Conservation (phyloP, 2,329 filamentous ascomycete species). For the Aspergillus tanneri region DNA sequence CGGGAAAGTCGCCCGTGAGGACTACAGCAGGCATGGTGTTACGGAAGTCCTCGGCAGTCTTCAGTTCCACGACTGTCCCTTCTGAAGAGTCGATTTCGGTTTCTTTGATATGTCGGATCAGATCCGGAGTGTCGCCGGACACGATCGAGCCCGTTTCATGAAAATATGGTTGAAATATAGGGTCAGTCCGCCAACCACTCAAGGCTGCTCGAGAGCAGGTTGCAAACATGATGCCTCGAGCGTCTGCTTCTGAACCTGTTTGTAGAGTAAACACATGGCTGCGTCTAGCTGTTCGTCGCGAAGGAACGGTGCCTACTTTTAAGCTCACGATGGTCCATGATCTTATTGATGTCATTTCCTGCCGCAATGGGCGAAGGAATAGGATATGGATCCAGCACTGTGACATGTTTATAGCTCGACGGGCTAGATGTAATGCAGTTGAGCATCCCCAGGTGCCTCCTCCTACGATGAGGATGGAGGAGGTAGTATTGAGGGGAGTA, state of each 20-base stretch:
- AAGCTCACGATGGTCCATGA: constrained; percentile 43
- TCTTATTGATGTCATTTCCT: constrained; percentile 51
- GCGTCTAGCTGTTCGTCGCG: constrained; percentile 31
- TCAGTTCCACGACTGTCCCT: constrained; percentile 34
- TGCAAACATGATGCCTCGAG: neutral
- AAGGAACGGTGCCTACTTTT: constrained; percentile 23
- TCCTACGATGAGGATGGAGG: constrained; percentile 47
- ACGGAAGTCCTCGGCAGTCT: constrained; percentile 45
- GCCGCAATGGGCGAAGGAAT: constrained; percentile 50
- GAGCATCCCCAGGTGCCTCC: constrained; percentile 51
- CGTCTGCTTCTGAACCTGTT: constrained; percentile 19
- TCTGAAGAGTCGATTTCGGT: constrained; percentile 31
- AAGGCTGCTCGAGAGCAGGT: constrained; percentile 30
- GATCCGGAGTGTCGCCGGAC: constrained; percentile 43
- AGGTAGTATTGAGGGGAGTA: constrained; percentile 7
- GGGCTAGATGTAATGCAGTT: constrained; percentile 48
- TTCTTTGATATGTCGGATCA: constrained; percentile 37
- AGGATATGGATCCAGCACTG: constrained; percentile 48
- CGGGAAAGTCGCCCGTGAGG: constrained; percentile 45
- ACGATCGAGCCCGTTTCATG: constrained; percentile 48
- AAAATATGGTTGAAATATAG: constrained; percentile 46
- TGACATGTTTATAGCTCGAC: constrained; percentile 48
- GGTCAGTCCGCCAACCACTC: constrained; percentile 47
- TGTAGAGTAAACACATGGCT: constrained; percentile 24
- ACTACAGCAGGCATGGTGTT: constrained; percentile 49